Base-by-base conservation (phyloP, 768 basidiomycete genomes). In the Rhizopogon sp. region DNA sequence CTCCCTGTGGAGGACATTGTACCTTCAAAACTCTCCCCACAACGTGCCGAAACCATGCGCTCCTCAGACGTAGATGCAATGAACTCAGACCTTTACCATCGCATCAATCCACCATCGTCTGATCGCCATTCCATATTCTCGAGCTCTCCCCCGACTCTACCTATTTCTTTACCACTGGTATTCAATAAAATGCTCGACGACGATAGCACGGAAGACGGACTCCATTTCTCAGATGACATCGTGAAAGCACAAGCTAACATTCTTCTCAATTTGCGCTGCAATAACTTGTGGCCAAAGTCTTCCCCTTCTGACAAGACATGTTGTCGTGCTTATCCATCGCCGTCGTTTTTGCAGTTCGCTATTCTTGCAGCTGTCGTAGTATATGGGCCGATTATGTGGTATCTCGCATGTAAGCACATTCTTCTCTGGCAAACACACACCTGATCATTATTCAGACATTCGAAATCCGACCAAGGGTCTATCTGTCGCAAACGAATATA, bases 51-150 rank as follows among this genome's bases (percentile, higher is more conserved):
- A 28, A 86, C 84, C 9, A 88, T 97, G 76, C 81, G 81, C 54
- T 76, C 82, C 25, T 79, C 86, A 13, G 90, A 94, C 63, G 86
- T 95, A 53, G 87, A 92, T 62, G 89, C 88, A 40, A 94, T 97
- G 92, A 96, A 97, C 68, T 85, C 88, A 3, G 87, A 90, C 66
- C 76, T 94, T 50, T 76, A 75, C 56, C 88, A 90, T 64, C 82
- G 88, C 51, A 79, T 90, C 20, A 68, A 76, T 56, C 73, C 74
- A 44, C 62, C 70, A 40, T 37, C 55, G 17, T 57, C 62, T 20
- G 58, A 61, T 53, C 68, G 66, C 35, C 71, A 74, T 55, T 62
- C 62, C 22, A 64, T 70, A 40, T 54, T 72, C 39, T 52, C 65
- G 3, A 60, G 55, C 11, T 55, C 62, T 16, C 43, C 65, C 11